These are phyloP conservation scores for Epipyxis sp. DNA, from an alignment of 108 stramenopile species.

Conservation along the genomic window DNA sequence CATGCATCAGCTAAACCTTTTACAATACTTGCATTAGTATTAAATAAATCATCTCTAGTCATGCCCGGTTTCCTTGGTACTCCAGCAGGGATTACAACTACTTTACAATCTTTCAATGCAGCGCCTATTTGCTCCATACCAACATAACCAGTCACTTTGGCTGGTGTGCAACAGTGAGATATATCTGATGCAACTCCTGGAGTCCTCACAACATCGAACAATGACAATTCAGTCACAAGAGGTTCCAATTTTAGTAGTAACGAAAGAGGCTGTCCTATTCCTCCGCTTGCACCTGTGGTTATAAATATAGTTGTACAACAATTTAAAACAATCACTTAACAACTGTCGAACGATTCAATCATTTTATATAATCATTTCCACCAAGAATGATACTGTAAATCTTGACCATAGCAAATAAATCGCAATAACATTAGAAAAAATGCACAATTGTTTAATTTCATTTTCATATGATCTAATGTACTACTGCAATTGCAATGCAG, in stretches of 20 bases:
- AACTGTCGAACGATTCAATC: no score
- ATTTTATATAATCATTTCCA: no score
- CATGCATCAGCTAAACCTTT: slow-evolving; percentile 88
- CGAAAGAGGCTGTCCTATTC: slow-evolving; percentile 96
- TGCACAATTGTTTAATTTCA: no score
- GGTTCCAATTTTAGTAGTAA: slow-evolving; percentile 88
- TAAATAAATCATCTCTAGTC: slow-evolving; percentile 94
- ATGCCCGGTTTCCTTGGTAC: slow-evolving; percentile 95
- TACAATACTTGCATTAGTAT: slow-evolving; percentile 92
- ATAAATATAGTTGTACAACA: no score
- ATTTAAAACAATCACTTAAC: no score
- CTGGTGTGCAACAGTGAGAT: slow-evolving; percentile 64
- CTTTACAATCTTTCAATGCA: slow-evolving; percentile 71
- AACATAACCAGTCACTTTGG: slow-evolving; percentile 50
- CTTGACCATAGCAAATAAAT: no score
- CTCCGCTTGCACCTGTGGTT: slow-evolving; percentile 56
- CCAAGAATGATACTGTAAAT: no score
- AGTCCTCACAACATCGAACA: slow-evolving; percentile 65
- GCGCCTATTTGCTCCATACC: slow-evolving; percentile 50
- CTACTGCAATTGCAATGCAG: no score
- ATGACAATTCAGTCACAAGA: slow-evolving; percentile 66
- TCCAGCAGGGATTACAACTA: slow-evolving; percentile 98
- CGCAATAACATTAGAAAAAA: no score
- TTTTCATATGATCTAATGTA: no score
- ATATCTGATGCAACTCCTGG: slow-evolving; percentile 98